Base-by-base conservation (phyloP, 139 green algal species). In the Coccomyxa sp. region DNA sequence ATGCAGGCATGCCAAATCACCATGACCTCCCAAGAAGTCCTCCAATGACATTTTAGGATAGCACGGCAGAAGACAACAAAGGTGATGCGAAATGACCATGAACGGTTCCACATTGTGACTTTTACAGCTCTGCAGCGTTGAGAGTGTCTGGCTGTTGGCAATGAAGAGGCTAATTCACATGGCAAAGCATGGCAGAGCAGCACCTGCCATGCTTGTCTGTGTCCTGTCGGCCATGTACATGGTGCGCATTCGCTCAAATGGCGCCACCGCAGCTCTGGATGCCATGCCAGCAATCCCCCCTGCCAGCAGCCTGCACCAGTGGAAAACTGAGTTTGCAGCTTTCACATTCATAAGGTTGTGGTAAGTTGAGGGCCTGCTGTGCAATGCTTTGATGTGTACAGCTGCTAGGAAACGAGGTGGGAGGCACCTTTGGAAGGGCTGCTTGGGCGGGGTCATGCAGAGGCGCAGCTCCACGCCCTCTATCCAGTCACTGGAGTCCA, bases 201-300 rank as follows among this genome's bases (percentile, higher is more conserved):
- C 63, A 71, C 63, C 63, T 21, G 18, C 63, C 63, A 71, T 71
- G 63, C 63, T 25, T 71, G 63, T 25, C 63, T 21, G 18, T 9
- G 18, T 21, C 63, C 63, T 71, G 9, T 71, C 63, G 63, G 63
- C 63, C 63, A 71, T 71, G 63, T 71, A 71, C 23, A 88, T 83
- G 30, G 87, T 87, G 0, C 83, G 63, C 66, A 88, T 58, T 0
- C 87, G 84, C 87, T 90, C 87, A 45, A 88, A 66, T 1, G 87
- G 87, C 1, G 87, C 87, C 58, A 87, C 84, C n/a, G 81, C 38
- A 0, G 84, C 86, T 60, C 84, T 77, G 0, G 84, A 88, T 76
- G 87, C 82, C 21, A 84, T 84, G 1, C 87, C 87, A 11, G 87
- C 87, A 7, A 90, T 45, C 28, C 87, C 87, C 23, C 87, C 87